phyloP scores from a whole-genome alignment of 768 basidiomycete species.

The Melanogaster broomeanus region DNA sequence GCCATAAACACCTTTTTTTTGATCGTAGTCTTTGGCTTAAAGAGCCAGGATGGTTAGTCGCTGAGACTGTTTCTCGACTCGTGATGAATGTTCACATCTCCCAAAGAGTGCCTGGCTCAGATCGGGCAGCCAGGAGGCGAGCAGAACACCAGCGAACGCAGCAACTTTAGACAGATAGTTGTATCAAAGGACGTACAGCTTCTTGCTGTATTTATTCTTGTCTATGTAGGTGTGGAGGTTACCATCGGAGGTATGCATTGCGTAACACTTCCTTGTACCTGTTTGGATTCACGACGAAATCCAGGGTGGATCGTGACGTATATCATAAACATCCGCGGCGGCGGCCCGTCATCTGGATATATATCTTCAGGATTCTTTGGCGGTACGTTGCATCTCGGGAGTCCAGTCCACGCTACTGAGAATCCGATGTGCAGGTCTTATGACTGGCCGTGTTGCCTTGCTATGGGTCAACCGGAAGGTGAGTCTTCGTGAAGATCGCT shows the following conservation, averaged over 20 bases:
- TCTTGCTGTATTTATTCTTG: conserved; percentile 61
- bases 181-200: conserved; percentile 55
- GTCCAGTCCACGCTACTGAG: background rate
- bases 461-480: conserved; percentile 59
- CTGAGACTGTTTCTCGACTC: background rate
- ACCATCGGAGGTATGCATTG: conserved; percentile 38
- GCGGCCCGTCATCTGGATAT: conserved; percentile 47
- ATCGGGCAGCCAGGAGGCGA: conserved; percentile 52
- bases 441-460: conserved; percentile 53
- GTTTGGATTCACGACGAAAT: background rate
- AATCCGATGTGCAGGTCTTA: conserved; percentile 45
- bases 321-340: conserved; percentile 43
- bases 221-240: conserved; percentile 74
- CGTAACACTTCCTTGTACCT: background rate
- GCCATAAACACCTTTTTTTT: conserved; percentile 55
- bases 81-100: conserved; percentile 1
- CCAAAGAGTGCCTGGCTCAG: conserved; percentile 51
- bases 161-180: conserved; percentile 53
- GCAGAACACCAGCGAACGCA: conserved; percentile 33
- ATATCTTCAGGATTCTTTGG: conserved; percentile 60
- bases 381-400: conserved; percentile 34
- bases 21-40: conserved; percentile 62
- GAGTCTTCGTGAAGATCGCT: background rate
- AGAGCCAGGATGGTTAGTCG: conserved; percentile 63
- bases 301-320: conserved; percentile 75